Base-by-base conservation (phyloP, 306 rosid species). In the Cicer arietinum region DNA sequence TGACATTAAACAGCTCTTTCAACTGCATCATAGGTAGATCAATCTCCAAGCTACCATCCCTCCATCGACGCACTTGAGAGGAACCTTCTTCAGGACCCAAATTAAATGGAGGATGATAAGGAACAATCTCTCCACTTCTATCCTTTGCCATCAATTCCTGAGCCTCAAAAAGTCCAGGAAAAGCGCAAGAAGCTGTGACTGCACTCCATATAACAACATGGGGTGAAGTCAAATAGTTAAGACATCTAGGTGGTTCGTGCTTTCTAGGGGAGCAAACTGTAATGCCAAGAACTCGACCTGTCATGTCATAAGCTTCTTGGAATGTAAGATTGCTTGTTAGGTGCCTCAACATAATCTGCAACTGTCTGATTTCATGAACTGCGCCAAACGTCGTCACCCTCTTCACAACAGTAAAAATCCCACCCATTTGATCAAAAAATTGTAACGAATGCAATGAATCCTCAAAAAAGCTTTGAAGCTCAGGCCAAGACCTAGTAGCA, bases 131-230 rank as follows among this genome's bases (percentile, higher is more conserved):
- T 44, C 98, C 97, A 52, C 91, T 90, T 81, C 98, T 87, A 84
- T 94, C 87, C 89, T 94, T 94, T 37, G 98, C 98, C 98, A 94
- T 94, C 70, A 94, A 81, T 80, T 94, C 98, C 83, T 94, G 97
- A 22, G 97, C 98, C 92, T 94, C 98, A 46, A 91, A 94, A 72
- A 94, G 98, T 52, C 96, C 98, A 56, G 96, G 98, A 75, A 94
- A 94, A 57, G 98, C 98, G 61, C 98, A 94, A 63, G 98, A 94
- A 73, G 98, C 98, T 1, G 96, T 94, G 70, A 94, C 98, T 40
- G 98, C 98, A 80, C 98, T 94, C 98, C 98, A 94, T 88, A 94
- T 91, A 60, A 94, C 97, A 85, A 94, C 98, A 78, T 94, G 96
- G 42, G 98, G 98, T 16, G 98, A 94, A 14, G 98, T 94, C 87